Evolutionary conservation across 345 rosid genomes (phyloP), one percentile per base, ranked within the genome.

Genomic region (Gossypium bickii): DNA sequence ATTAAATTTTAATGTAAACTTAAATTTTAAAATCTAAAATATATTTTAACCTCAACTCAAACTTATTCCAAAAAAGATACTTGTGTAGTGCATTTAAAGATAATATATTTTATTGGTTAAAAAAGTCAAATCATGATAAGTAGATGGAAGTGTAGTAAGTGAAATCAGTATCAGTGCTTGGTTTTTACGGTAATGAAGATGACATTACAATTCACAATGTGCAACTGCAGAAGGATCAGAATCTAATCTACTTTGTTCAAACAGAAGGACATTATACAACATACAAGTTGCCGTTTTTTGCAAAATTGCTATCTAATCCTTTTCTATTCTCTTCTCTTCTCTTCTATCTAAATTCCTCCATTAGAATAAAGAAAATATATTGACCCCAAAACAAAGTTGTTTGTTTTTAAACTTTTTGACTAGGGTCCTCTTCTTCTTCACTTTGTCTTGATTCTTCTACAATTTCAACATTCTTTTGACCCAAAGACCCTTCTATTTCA

Each of bases 401-500:
- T 48, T 48, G 15, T 27, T 81, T 76, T 83, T 79, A 90, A 74
- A 85, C 97, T 78, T 83, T 79, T 43, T 74, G 71, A 70, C 62
- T 13, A 67, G 68, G 75, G 72, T 34, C 5, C 13, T 64, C 80
- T 70, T 76, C 5, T 4, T 64, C 80, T 70, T 74, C 87, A 57
- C 73, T 84, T 53, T 86, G 80, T 22, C 76, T 77, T 58, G 85
- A 75, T 78, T 82, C 93, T 75, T 77, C 80, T 41, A 63, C 27
- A 49, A 77, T 74, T 29, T 82, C 90, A 3, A 76, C 82, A 64
- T 80, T 79, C 84, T 88, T 82, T 66, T 70, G 78, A 71, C 82
- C 74, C 9, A 85, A 66, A 27, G 73, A 85, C 29, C 86, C 84
- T 12, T 84, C 80, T 8, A 74, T 85, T 81, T 89, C 90, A 7